A percentile compares a stretch with the other conserved stretches of the same genome.
Evolutionary conservation across 2,329 filamentous ascomycete genomes (phyloP).

Genomic region (Ilyonectria mors-panacis): DNA sequence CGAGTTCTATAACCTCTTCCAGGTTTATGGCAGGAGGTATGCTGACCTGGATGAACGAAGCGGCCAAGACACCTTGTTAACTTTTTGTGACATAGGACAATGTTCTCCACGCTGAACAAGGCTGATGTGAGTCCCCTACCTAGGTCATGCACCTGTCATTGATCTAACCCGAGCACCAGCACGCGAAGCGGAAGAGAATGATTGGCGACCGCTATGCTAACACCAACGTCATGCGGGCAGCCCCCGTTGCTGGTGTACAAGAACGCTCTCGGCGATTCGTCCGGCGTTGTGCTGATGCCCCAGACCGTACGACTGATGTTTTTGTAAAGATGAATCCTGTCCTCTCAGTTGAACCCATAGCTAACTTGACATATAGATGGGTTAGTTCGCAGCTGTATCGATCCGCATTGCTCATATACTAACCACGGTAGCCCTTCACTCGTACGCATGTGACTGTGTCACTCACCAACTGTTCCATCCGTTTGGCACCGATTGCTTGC

Average conservation of each 20-base stretch:
- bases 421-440: slow-evolving; percentile 64
- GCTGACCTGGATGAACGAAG: slow-evolving; percentile 36
- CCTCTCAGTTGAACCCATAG: not conserved
- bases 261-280: slow-evolving; percentile 71
- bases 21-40: slow-evolving; percentile 69
- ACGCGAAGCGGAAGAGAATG: slow-evolving; percentile 73
- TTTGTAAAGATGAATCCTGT: slow-evolving; percentile 63
- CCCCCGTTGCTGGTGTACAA: slow-evolving; percentile 70
- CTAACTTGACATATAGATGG: slow-evolving; percentile 46
- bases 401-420: slow-evolving; percentile 25
- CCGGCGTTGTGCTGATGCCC: slow-evolving; percentile 63
- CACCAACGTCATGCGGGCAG: slow-evolving; percentile 72
- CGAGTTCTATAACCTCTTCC: slow-evolving; percentile 75
- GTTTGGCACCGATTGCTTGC: slow-evolving; percentile 73
- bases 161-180: slow-evolving; percentile 56
- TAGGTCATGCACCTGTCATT: no score
- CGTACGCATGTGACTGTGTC: slow-evolving; percentile 79
- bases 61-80: slow-evolving; percentile 12
- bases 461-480: slow-evolving; percentile 80
- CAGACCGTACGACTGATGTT: slow-evolving; percentile 67
- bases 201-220: slow-evolving; percentile 79
- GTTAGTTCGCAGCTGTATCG: slow-evolving; percentile 39
- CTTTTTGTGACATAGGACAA: slow-evolving; percentile 59
- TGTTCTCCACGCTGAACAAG: slow-evolving; percentile 73
- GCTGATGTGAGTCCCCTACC: slow-evolving; percentile 59